Conservation (phyloP, 1,284 basidiomycete species). For the Stygiomarasmius scandens region DNA sequence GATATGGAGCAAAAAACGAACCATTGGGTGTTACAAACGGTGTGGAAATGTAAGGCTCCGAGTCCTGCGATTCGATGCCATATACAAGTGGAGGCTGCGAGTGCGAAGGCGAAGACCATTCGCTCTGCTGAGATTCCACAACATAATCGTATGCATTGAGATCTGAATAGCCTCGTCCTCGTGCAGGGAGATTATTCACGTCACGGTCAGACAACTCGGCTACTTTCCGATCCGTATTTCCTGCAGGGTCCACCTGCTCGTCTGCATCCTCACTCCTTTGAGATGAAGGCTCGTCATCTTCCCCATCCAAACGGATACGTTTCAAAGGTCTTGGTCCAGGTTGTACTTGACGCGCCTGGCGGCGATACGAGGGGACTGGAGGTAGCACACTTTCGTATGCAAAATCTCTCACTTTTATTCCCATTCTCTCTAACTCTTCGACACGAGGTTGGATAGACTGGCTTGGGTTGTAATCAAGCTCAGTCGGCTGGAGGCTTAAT, state of each 20-base stretch:
- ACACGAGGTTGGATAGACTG: constrained; percentile 36
- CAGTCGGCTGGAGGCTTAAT: not conserved
- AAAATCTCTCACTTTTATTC: constrained; percentile 74
- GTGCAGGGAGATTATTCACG: constrained; percentile 25
- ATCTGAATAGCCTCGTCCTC: constrained; percentile 32
- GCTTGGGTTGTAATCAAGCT: constrained; percentile 3
- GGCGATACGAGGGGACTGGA: constrained; percentile 52
- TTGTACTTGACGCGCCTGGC: constrained; percentile 41
- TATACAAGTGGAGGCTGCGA: constrained; percentile 26
- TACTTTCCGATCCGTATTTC: constrained; percentile 36
- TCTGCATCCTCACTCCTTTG: constrained; percentile 8
- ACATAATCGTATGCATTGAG: constrained; percentile 26
- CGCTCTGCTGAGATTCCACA: constrained; percentile 19
- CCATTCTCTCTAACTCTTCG: constrained; percentile 42
- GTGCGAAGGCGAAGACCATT: constrained; percentile 11
- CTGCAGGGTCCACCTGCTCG: constrained; percentile 34
- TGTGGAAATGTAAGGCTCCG: constrained; percentile 48
- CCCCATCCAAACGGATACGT: constrained; percentile 35
- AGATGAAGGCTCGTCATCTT: constrained; percentile 23
- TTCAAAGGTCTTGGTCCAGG: constrained; percentile 41
- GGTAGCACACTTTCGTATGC: constrained; percentile 67
- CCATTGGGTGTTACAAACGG: constrained; percentile 59
- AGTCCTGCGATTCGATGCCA: constrained; percentile 42
- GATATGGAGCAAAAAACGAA: too few relatives aligned
- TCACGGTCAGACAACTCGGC: constrained; percentile 49